A percentile compares a stretch with the other conserved stretches of the same genome.
These are phyloP conservation scores for Xylariaceae sp. DNA, from an alignment of 2,329 filamentous ascomycete species.

Conservation along the genomic window DNA sequence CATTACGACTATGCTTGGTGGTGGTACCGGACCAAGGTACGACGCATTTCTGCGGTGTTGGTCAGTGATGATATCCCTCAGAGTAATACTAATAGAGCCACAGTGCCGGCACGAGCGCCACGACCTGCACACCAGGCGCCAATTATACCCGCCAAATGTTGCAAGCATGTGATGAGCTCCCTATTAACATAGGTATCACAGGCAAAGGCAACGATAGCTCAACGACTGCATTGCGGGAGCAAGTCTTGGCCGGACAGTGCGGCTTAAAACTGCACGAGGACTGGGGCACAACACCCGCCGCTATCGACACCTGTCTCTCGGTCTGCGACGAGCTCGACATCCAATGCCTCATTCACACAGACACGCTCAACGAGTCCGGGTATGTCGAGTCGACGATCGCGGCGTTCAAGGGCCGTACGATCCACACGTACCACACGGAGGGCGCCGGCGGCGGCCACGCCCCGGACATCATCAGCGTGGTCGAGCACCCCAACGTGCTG, in stretches of 20 bases:
- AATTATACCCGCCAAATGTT: constrained; percentile 86
- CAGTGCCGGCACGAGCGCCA: constrained; percentile 83
- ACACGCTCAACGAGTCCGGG: constrained; percentile 95
- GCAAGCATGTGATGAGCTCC: constrained; percentile 75
- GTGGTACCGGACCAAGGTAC: constrained; percentile 84
- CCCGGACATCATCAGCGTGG: constrained; percentile 91
- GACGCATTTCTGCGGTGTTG: neutral
- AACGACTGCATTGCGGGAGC: constrained; percentile 67
- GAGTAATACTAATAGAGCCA: constrained; percentile 16
- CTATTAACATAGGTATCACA: constrained; percentile 85
- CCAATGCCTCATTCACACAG: constrained; percentile 91
- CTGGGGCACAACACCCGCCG: constrained; percentile 87
- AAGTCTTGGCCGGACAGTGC: constrained; percentile 77
- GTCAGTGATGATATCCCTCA: neutral
- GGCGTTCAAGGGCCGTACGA: constrained; percentile 81
- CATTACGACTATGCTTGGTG: constrained; percentile 85
- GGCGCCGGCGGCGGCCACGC: constrained; percentile 93
- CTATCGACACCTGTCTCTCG: constrained; percentile 79
- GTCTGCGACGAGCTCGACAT: constrained; percentile 91
- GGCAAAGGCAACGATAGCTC: constrained; percentile 89
- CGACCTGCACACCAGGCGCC: constrained; percentile 85
- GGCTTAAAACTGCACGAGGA: constrained; percentile 95
- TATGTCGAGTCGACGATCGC: constrained; percentile 88
- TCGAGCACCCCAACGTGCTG: constrained; percentile 82
- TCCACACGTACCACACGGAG: constrained; percentile 97